phyloP scores from a whole-genome alignment of 306 rosid species.

The Ormosia semicastrata region DNA sequence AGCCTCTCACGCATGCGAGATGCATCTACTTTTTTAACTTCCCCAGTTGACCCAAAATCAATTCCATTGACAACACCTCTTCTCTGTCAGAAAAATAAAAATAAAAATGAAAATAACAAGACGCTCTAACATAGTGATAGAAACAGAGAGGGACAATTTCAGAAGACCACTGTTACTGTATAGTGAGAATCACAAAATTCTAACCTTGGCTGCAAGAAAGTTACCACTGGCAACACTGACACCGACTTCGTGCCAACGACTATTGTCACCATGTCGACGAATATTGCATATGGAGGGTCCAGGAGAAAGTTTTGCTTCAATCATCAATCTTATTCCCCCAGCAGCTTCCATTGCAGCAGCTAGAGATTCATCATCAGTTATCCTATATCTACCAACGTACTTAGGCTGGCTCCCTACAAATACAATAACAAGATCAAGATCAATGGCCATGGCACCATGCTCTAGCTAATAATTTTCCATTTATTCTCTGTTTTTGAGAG shows the following conservation, averaged over 20 bases:
- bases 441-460: background rate
- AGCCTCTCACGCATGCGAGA: conserved; percentile 93
- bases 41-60: conserved; percentile 98
- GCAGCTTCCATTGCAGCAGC: conserved; percentile 95
- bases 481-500: background rate
- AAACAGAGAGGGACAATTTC: conserved; percentile 15
- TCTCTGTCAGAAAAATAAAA: conserved; percentile 54
- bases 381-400: conserved; percentile 80
- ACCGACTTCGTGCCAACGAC: conserved; percentile 93
- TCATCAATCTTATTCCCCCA: conserved; percentile 75
- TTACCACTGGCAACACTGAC: conserved; percentile 97
- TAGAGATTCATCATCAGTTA: conserved; percentile 74
- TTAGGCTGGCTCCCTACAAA: conserved; percentile 73
- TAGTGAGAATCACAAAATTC: conserved; percentile 27
- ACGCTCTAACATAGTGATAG: conserved; percentile 6
- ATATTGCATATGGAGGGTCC: conserved; percentile 93
- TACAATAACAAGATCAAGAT: conserved; percentile 29
- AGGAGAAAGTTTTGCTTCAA: conserved; percentile 95
- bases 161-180: conserved; percentile 17
- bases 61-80: conserved; percentile 87
- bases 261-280: conserved; percentile 90
- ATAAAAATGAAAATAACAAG: conserved; percentile 17
- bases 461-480: background rate
- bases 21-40: conserved; percentile 85
- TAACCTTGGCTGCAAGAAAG: conserved; percentile 95